phyloP scores from a whole-genome alignment of 2,329 filamentous ascomycete genomes.

The Phoma sp. region DNA sequence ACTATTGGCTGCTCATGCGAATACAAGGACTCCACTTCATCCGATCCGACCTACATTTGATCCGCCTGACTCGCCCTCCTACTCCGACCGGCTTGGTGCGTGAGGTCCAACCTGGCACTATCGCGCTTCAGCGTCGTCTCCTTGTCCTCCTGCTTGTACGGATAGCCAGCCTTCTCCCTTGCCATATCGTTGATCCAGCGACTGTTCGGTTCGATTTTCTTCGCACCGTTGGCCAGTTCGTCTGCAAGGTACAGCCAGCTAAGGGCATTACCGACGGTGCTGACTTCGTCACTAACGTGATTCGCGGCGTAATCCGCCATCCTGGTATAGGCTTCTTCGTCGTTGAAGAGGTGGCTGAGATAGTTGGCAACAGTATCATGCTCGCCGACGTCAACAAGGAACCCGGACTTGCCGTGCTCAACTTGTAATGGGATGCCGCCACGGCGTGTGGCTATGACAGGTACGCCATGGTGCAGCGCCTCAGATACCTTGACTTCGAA shows the following conservation, averaged over 20 bases:
- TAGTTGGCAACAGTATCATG: constrained; percentile 71
- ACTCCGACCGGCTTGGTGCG: constrained; percentile 7
- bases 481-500: constrained; percentile 90
- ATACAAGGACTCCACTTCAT: not conserved
- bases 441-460: constrained; percentile 74
- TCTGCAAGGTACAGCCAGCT: constrained; percentile 79
- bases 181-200: constrained; percentile 78
- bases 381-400: constrained; percentile 74
- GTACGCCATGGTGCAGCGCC: constrained; percentile 78
- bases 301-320: constrained; percentile 69
- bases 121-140: constrained; percentile 16
- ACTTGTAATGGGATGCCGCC: constrained; percentile 85
- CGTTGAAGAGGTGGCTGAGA: constrained; percentile 69
- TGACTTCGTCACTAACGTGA: constrained; percentile 80
- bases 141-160: constrained; percentile 64
- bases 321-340: constrained; percentile 67
- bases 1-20: too few relatives aligned
- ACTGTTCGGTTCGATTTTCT: constrained; percentile 63
- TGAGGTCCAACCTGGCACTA: constrained; percentile 11
- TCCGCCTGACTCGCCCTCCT: not conserved
- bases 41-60: not conserved
- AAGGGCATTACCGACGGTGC: constrained; percentile 79
- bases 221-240: constrained; percentile 65
- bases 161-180: constrained; percentile 65
- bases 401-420: constrained; percentile 73